Evolutionary conservation across 2,329 filamentous ascomycete genomes (phyloP).

Genomic region (Rasamsonia emersonii): DNA sequence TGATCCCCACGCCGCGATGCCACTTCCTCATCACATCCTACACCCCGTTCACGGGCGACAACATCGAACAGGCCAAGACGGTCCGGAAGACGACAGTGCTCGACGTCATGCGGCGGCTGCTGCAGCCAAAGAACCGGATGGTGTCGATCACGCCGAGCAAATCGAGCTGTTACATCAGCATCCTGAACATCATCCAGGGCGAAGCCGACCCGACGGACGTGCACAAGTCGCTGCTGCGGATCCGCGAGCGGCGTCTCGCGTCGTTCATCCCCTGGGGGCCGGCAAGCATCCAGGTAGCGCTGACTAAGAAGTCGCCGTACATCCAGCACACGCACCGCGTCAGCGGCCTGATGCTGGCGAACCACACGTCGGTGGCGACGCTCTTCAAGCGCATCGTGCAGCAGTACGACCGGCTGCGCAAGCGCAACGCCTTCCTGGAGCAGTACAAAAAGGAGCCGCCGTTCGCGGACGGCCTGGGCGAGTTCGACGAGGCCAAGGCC

Average conservation of each 20-base stretch:
- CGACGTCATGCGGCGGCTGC: constrained; percentile 89
- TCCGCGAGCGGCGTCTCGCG: constrained; percentile 84
- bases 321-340: constrained; percentile 90
- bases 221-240: constrained; percentile 93
- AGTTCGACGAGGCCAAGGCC: constrained; percentile 90
- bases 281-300: constrained; percentile 90
- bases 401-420: constrained; percentile 89
- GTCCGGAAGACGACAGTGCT: constrained; percentile 96
- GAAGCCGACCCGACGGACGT: constrained; percentile 97
- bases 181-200: constrained; percentile 97
- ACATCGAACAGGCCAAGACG: constrained; percentile 93
- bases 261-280: constrained; percentile 99
- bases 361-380: constrained; percentile 94
- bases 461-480: constrained; percentile 81
- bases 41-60: constrained; percentile 93
- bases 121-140: constrained; percentile 99
- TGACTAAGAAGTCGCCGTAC: constrained; percentile 95
- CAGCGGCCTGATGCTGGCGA: constrained; percentile 93
- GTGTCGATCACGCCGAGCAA: constrained; percentile 92
- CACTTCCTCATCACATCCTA: constrained; percentile 99
- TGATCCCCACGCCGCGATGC: constrained; percentile 92
- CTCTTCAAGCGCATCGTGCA: constrained; percentile 89
- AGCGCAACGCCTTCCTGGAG: constrained; percentile 94
- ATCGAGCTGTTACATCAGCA: constrained; percentile 98
- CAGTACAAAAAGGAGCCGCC: constrained; percentile 92